These are phyloP conservation scores for Rhododendron mucronatum DNA, from an alignment of 148 eudicot genomes.

Conservation along the genomic window DNA sequence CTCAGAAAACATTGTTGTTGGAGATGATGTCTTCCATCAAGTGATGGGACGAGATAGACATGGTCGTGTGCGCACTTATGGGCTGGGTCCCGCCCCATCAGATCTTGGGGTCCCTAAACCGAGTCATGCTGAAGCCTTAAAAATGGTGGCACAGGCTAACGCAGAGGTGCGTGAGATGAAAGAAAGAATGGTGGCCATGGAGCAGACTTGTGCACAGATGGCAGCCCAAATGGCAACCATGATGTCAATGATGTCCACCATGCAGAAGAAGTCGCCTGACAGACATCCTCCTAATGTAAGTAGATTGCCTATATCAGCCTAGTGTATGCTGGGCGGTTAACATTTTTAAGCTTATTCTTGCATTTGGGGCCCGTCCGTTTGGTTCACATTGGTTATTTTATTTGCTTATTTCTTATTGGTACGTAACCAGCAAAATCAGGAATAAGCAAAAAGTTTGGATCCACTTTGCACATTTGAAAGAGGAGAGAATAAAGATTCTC, in stretches of 20 bases:
- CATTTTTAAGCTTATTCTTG: not conserved
- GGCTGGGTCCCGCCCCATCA: slow-evolving; percentile 19
- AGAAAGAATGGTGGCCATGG: slow-evolving; percentile 33
- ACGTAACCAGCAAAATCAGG: not conserved
- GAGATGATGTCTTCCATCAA: slow-evolving; percentile 21
- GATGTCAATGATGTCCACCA: slow-evolving; percentile 41
- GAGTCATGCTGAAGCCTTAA: slow-evolving; percentile 24
- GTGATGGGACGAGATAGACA: slow-evolving; percentile 28
- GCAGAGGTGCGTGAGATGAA: slow-evolving; percentile 40
- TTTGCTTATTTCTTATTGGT: not conserved
- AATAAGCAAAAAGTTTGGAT: not conserved
- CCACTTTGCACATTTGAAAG: not conserved
- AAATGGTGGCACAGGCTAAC: slow-evolving; percentile 28
- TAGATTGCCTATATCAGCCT: slow-evolving; percentile 3
- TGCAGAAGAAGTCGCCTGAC: slow-evolving; percentile 11
- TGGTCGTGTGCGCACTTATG: slow-evolving; percentile 17
- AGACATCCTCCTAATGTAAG: slow-evolving; percentile 9
- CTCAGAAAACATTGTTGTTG: slow-evolving; percentile 8
- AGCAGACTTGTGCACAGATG: slow-evolving; percentile 43
- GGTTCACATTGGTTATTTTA: not conserved
- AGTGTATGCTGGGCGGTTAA: not conserved
- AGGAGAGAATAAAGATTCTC: not conserved
- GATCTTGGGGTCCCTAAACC: slow-evolving; percentile 10
- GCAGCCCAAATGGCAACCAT: slow-evolving; percentile 44
- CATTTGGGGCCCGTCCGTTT: not conserved